Evolutionary conservation across 2,329 filamentous ascomycete genomes (phyloP), one percentile per base, ranked within the genome.

Genomic region (Hyphodiscus sp.): DNA sequence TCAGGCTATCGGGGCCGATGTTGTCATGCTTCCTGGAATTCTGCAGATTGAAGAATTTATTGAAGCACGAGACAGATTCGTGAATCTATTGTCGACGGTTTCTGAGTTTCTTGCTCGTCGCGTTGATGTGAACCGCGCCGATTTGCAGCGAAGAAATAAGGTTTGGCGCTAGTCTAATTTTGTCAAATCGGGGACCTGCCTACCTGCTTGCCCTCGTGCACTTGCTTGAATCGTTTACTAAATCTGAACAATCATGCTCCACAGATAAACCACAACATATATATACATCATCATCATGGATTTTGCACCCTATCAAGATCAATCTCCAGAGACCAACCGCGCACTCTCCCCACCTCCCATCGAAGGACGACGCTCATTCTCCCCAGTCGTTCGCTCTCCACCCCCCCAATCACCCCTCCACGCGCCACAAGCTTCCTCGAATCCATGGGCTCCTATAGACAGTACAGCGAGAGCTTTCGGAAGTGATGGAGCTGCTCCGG

Each of bases 241-340:
- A 6, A 19, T 29, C 33, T 29, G 20, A 16, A 18, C 23, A 16
- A 33, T 19, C 15, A 2, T 30, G 7, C 26, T 19, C 29, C 45
- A 13, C 45, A 19, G 16, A 26, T 29, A 23, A 29, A n/a, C n/a
- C n/a, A n/a, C n/a, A 47, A 15, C 33, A 38, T 6, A 38, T 10
- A 38, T 6, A n/a, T 6, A 38, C 5, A 38, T 6, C 11, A 15
- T 58, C 56, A 74, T 64, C 52, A 94, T 94, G 88, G 89, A 96
- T 75, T 99, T 97, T 70, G 94, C 94, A 45, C 94, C 94, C 41
- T 99, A 97, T 74, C 94, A 97, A 76, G 92, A 92, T 71, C 87
- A 87, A 47, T 87, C 87, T 16, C 94, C 94, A 10, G 91, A 97
- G 74, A 80, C 86, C 63, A 82, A 84, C 62, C 89, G 92, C 65